phyloP scores from a whole-genome alignment of 768 basidiomycete genomes.

The Agaricus subrufescens region DNA sequence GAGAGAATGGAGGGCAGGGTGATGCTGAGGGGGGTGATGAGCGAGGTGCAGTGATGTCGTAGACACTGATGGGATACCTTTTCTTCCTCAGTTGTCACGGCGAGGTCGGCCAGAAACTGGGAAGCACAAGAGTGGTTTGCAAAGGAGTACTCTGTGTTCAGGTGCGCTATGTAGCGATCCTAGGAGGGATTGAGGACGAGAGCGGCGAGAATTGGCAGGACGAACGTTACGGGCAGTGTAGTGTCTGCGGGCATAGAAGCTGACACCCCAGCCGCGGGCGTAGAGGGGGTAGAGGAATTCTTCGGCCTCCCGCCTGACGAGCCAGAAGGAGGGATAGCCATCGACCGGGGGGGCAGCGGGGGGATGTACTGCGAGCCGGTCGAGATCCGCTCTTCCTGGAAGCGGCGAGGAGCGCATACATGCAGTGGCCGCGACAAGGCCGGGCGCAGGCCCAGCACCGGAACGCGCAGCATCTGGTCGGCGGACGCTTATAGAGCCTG shows the following conservation, averaged over 20 bases:
- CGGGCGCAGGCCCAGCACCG: no score
- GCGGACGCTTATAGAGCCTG: no score
- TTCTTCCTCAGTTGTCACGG: not conserved
- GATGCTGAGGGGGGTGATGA: not conserved
- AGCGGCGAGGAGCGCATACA: no score
- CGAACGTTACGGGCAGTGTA: not conserved
- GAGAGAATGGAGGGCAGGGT: not conserved
- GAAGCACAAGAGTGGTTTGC: slow-evolving; percentile 4
- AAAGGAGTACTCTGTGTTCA: slow-evolving; percentile 3
- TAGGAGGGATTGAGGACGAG: not conserved
- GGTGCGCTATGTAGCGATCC: slow-evolving; percentile 4
- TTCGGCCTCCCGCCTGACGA: not conserved
- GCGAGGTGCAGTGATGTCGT: not conserved
- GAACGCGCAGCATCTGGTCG: no score
- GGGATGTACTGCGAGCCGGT: not conserved
- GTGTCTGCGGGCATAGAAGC: not conserved
- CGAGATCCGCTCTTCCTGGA: not conserved
- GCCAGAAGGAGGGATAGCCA: slow-evolving; percentile 7
- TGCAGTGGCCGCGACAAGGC: no score
- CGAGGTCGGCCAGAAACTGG: not conserved
- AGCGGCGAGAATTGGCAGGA: not conserved
- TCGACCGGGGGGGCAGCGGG: not conserved
- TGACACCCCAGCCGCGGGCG: slow-evolving; percentile 5
- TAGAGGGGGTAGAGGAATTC: slow-evolving; percentile 6
- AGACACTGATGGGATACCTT: not conserved